Percentiles rank a stretch among this genome's conserved stretches.
phyloP scores from a whole-genome alignment of 2,329 filamentous ascomycete species.

The Penicillium italicum region DNA sequence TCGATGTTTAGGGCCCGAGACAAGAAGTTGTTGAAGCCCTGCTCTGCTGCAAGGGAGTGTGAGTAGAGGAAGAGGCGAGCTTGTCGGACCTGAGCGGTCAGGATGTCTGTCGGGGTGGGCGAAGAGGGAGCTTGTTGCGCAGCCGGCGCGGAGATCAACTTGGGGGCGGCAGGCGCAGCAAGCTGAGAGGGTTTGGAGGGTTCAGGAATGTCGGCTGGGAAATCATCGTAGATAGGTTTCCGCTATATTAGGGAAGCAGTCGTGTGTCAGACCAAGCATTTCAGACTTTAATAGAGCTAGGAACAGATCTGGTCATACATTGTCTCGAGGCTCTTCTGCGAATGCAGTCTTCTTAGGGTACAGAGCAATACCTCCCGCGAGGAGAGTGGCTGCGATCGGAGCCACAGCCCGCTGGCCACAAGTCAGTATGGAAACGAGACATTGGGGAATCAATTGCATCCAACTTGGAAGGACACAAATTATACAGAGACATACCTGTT shows the following conservation, averaged over 20 bases:
- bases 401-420: conserved; percentile 36
- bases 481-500: conserved; percentile 31
- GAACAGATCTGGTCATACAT: conserved; percentile 27
- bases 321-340: conserved; percentile 41
- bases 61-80: conserved; percentile 77
- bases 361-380: conserved; percentile 40
- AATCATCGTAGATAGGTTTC: conserved; percentile 47
- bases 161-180: conserved; percentile 12
- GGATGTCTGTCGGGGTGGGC: conserved; percentile 83
- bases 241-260: conserved; percentile 26
- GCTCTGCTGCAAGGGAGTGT: conserved; percentile 70
- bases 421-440: conserved; percentile 23
- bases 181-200: conserved; percentile 21
- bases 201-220: conserved; percentile 32
- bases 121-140: conserved; percentile 29
- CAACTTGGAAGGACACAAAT: not conserved
- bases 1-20: conserved; percentile 80
- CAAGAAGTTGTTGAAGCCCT: conserved; percentile 76
- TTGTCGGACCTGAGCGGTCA: conserved; percentile 76
- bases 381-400: conserved; percentile 40
- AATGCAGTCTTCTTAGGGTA: conserved; percentile 42
- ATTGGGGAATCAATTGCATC: conserved; percentile 15
- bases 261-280: conserved; percentile 12
- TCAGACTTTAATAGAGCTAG: not conserved
- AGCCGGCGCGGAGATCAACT: conserved; percentile 17